Conservation (phyloP, 768 basidiomycete genomes). For the Russula ochroleuca region DNA sequence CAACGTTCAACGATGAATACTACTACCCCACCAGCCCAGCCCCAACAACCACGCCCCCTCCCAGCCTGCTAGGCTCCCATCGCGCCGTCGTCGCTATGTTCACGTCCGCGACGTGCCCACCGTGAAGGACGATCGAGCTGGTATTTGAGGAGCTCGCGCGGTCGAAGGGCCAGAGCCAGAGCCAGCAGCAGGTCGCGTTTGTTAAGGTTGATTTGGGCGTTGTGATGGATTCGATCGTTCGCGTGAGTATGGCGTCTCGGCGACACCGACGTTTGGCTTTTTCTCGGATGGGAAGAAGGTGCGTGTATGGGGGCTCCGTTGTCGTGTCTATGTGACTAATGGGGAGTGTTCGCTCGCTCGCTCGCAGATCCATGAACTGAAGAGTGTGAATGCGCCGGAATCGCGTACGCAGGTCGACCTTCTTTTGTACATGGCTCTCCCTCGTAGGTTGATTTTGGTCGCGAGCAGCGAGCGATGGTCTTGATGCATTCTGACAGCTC, state of each 20-base stretch:
- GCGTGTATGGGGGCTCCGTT: slow-evolving; percentile 21
- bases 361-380: slow-evolving; percentile 59
- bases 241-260: slow-evolving; percentile 57
- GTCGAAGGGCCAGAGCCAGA: slow-evolving; percentile 41
- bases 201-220: slow-evolving; percentile 74
- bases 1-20: slow-evolving; percentile 16
- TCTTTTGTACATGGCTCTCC: slow-evolving; percentile 70
- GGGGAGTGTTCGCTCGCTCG: neutral
- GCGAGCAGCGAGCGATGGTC: slow-evolving; percentile 2
- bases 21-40: neutral
- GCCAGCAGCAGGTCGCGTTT: slow-evolving; percentile 48
- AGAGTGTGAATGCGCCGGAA: slow-evolving; percentile 66
- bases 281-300: slow-evolving; percentile 77
- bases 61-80: slow-evolving; percentile 55
- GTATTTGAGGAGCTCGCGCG: slow-evolving; percentile 74
- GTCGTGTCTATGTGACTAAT: neutral
- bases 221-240: slow-evolving; percentile 61
- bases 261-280: slow-evolving; percentile 87
- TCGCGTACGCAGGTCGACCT: slow-evolving; percentile 70
- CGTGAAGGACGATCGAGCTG: slow-evolving; percentile 81
- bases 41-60: neutral
- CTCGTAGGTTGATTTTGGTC: slow-evolving; percentile 50
- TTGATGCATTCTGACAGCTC: slow-evolving; percentile 45
- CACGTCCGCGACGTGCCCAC: slow-evolving; percentile 69
- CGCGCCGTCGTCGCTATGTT: slow-evolving; percentile 77